These are phyloP conservation scores for Xerocomus spinulosus DNA, from an alignment of 768 basidiomycete species.

Conservation along the genomic window DNA sequence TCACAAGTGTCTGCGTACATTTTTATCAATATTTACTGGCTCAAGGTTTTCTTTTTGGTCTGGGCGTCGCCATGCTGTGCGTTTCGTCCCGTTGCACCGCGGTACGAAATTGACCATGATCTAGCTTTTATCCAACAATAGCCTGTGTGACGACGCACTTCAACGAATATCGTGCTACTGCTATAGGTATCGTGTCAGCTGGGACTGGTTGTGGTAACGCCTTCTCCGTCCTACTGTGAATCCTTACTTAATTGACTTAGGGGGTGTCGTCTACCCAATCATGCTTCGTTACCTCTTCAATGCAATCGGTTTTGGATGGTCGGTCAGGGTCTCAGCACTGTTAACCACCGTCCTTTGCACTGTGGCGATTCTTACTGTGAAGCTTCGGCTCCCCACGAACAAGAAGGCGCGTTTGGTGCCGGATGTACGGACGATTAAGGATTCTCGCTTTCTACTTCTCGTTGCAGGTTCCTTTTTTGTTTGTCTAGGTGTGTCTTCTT, in stretches of 20 bases:
- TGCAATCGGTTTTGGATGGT: slow-evolving; percentile 57
- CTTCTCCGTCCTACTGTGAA: slow-evolving; percentile 9
- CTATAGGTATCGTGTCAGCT: slow-evolving; percentile 63
- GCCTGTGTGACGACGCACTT: slow-evolving; percentile 67
- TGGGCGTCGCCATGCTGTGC: slow-evolving; percentile 61
- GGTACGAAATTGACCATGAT: slow-evolving; percentile 4
- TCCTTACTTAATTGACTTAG: slow-evolving; percentile 32
- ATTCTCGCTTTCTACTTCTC: slow-evolving; percentile 50
- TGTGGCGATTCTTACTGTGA: slow-evolving; percentile 45
- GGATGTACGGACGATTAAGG: slow-evolving; percentile 35
- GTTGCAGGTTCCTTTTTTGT: slow-evolving; percentile 52
- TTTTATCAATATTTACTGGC: slow-evolving; percentile 60
- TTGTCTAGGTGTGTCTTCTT: slow-evolving; percentile 48
- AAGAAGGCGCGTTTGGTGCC: slow-evolving; percentile 18
- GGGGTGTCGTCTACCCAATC: slow-evolving; percentile 68
- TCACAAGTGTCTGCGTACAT: slow-evolving; percentile 53
- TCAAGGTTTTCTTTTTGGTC: slow-evolving; percentile 63
- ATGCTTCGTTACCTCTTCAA: slow-evolving; percentile 55
- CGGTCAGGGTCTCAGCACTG: slow-evolving; percentile 54
- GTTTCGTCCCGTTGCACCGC: slow-evolving; percentile 22
- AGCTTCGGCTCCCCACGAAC: slow-evolving; percentile 23
- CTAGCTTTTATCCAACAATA: slow-evolving; percentile 69
- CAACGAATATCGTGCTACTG: slow-evolving; percentile 59
- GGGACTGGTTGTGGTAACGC: slow-evolving; percentile 60
- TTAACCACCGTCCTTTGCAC: slow-evolving; percentile 45